Evolutionary conservation across 768 basidiomycete genomes (phyloP).

Genomic region (Tylopilus vinaceipallidus): DNA sequence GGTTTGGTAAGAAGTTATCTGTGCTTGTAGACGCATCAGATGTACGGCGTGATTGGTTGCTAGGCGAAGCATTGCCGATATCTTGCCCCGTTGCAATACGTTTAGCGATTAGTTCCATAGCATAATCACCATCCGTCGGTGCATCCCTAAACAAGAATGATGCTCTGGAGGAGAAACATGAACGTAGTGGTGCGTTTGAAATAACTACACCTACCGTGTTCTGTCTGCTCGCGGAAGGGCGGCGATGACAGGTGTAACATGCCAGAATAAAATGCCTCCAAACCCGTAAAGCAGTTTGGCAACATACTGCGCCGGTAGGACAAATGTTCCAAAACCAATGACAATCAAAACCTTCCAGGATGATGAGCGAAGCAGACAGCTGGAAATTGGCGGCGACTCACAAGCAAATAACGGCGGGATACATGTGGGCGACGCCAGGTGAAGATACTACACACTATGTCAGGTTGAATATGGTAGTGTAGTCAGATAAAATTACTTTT

Average conservation of each 20-base stretch:
- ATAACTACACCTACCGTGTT: conserved; percentile 37
- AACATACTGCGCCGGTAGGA: conserved; percentile 51
- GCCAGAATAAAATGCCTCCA: conserved; percentile 61
- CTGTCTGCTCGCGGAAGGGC: conserved; percentile 47
- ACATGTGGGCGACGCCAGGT: conserved; percentile 60
- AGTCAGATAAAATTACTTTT: conserved; percentile 45
- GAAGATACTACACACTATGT: conserved; percentile 45
- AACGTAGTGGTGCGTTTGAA: background rate
- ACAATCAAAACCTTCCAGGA: conserved; percentile 36
- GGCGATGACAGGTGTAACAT: conserved; percentile 53
- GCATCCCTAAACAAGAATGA: conserved; percentile 48
- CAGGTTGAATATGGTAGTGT: background rate
- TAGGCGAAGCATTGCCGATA: conserved; percentile 34
- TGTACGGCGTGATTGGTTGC: conserved; percentile 18
- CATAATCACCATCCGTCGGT: conserved; percentile 69
- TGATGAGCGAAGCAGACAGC: conserved; percentile 2
- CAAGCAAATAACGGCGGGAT: conserved; percentile 48
- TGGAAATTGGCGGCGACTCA: conserved; percentile 26
- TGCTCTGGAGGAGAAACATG: conserved; percentile 33
- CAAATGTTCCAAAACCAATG: conserved; percentile 37
- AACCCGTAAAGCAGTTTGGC: conserved; percentile 46
- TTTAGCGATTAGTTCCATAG: conserved; percentile 65
- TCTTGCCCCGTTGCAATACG: conserved; percentile 56
- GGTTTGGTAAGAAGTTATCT: background rate
- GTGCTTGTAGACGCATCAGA: conserved; percentile 15